These are phyloP conservation scores for Pyrenophora graminea DNA, from an alignment of 2,329 filamentous ascomycete genomes.

Conservation along the genomic window DNA sequence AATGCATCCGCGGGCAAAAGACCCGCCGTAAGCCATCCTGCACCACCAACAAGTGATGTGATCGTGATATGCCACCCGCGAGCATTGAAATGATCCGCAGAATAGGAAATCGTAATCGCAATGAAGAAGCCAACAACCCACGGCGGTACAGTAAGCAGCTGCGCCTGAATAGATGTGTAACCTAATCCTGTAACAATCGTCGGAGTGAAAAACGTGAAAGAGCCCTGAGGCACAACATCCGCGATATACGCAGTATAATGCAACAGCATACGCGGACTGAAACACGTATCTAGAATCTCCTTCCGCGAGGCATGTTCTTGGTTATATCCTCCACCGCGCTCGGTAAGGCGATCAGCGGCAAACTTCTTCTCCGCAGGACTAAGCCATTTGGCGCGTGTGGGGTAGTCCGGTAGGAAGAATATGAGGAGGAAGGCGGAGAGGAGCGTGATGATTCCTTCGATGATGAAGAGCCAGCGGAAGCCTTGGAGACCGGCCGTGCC, in stretches of 20 bases:
- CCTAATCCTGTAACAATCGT: slow-evolving; percentile 65
- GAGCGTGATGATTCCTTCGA: slow-evolving; percentile 15
- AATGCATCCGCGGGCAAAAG: slow-evolving; percentile 5
- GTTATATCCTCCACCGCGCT: slow-evolving; percentile 3
- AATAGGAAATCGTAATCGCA: slow-evolving; percentile 39
- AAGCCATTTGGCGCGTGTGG: slow-evolving; percentile 53
- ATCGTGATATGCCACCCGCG: slow-evolving; percentile 9
- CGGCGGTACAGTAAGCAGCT: slow-evolving; percentile 70
- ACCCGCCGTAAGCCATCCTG: slow-evolving; percentile 4
- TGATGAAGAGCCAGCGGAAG: slow-evolving; percentile 24
- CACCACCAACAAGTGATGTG: background rate
- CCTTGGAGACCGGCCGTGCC: slow-evolving; percentile 41
- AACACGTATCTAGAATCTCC: slow-evolving; percentile 1
- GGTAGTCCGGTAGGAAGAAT: slow-evolving; percentile 55
- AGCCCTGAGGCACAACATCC: slow-evolving; percentile 6
- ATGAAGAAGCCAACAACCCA: slow-evolving; percentile 47
- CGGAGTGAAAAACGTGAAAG: slow-evolving; percentile 64
- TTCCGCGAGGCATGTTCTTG: background rate
- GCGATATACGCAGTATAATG: slow-evolving; percentile 6
- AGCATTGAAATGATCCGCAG: slow-evolving; percentile 22
- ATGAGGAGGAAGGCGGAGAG: slow-evolving; percentile 41
- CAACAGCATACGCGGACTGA: slow-evolving; percentile 1
- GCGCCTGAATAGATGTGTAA: slow-evolving; percentile 60
- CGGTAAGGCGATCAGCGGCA: slow-evolving; percentile 3
- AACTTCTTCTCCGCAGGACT: slow-evolving; percentile 6